A percentile compares a stretch with the other conserved stretches of the same genome.
Conservation (phyloP, 306 rosid species). For the Astragalus membranaceus region DNA sequence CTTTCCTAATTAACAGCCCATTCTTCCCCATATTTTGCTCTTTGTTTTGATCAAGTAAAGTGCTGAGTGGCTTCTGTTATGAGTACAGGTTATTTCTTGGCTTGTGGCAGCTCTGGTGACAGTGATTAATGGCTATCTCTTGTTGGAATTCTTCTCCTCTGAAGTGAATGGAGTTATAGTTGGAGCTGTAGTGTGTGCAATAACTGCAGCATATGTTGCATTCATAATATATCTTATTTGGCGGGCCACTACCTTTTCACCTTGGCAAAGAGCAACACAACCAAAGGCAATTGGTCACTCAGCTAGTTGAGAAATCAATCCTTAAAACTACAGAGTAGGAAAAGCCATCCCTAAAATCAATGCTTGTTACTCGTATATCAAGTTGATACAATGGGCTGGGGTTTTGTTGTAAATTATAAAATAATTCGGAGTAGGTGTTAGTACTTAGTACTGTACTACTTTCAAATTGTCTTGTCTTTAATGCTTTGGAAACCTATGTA, state of each 20-base stretch:
- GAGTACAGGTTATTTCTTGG: slow-evolving; percentile 61
- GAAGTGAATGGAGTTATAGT: slow-evolving; percentile 57
- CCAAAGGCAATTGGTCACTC: slow-evolving; percentile 26
- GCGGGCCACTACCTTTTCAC: slow-evolving; percentile 30
- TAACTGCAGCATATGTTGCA: slow-evolving; percentile 59
- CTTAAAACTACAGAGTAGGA: neutral
- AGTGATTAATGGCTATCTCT: slow-evolving; percentile 74
- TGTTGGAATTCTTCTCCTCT: slow-evolving; percentile 64
- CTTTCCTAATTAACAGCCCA: too few relatives aligned
- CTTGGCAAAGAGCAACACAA: slow-evolving; percentile 28
- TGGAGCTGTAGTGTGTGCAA: slow-evolving; percentile 22
- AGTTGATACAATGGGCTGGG: neutral
- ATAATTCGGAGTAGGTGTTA: slow-evolving; percentile 9
- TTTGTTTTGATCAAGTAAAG: neutral
- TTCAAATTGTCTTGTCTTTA: slow-evolving; percentile 1
- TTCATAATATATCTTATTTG: slow-evolving; percentile 67
- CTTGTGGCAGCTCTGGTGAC: slow-evolving; percentile 78
- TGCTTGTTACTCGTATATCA: neutral
- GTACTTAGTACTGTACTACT: neutral
- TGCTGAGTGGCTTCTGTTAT: slow-evolving; percentile 12
- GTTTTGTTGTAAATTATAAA: slow-evolving; percentile 2
- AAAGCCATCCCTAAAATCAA: neutral
- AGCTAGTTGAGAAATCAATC: slow-evolving; percentile 31
- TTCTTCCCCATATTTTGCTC: neutral
- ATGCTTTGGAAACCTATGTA: slow-evolving; percentile 1